Evolutionary conservation across 768 basidiomycete species (phyloP), one percentile per base, ranked within the genome.

Genomic region (Leccinellum luteum): DNA sequence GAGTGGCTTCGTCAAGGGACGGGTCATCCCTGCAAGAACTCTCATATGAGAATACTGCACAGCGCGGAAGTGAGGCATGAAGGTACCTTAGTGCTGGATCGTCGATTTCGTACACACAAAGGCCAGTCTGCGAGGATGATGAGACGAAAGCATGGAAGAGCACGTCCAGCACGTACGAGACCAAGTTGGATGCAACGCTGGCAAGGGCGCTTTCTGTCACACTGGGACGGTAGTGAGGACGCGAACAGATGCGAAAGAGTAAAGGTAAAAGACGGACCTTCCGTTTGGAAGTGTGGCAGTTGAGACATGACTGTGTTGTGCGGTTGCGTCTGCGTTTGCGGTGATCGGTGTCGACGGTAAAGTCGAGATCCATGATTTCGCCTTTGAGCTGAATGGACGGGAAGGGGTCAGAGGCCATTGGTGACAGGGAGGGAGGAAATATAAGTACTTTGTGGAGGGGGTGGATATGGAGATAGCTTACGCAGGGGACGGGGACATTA

Each of bases 41-140:
- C 56, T 55, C 25, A 34, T 44, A 6, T 58, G 21, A 54, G 54
- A 6, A 51, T 28, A 31, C 14, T 15, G 34, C 6, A 21, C 4
- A 17, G 15, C 27, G 47, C 12, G 53, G 51, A 54, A 5, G 48
- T 32, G 50, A 35, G 51, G 19, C 14, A 27, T 7, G 56, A n/a
- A 35, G 60, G 17, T 62, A 90, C 91, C 89, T 81, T 35, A 89
- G 74, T 10, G 88, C 86, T 14, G 90, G 90, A 73, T 93, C 93
- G 69, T 95, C 94, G 61, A 95, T 90, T 69, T 96, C 94, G 64
- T 96, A 96, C 1, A 96, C 92, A 71, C 94, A 96, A 17, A 95
- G 87, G 51, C 94, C 94, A 21, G 94, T 95, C 90, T 93, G 6
- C 3, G 51, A 64, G 15, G 21, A 51, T 3, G 57, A 52, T 48